These are phyloP conservation scores for Yamadazyma sp. DNA, from an alignment of 805 yeast genomes.

Conservation along the genomic window DNA sequence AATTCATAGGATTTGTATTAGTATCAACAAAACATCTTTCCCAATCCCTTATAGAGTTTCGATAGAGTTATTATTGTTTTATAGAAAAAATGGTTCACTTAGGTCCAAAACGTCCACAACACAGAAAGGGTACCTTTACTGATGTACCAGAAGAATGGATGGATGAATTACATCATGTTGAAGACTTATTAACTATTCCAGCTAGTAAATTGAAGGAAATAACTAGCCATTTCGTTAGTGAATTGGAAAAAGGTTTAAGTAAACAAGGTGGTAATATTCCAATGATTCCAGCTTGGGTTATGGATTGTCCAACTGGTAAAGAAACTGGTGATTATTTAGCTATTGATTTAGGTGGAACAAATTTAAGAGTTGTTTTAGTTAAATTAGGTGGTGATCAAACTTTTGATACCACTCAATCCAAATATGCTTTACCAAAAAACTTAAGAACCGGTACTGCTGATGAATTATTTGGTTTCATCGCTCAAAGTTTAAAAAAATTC, in stretches of 20 bases:
- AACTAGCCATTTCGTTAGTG: slow-evolving; percentile 72
- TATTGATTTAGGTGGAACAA: slow-evolving; percentile 96
- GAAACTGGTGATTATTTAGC: slow-evolving; percentile 91
- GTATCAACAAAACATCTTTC: no score
- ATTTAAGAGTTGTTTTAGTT: slow-evolving; percentile 88
- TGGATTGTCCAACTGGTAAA: slow-evolving; percentile 88
- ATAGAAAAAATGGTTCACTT: slow-evolving; percentile 63
- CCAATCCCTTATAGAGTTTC: no score
- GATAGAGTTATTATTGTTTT: no score
- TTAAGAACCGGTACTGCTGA: slow-evolving; percentile 79
- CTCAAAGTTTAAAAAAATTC: slow-evolving; percentile 72
- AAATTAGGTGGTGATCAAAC: slow-evolving; percentile 77
- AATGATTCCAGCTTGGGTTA: slow-evolving; percentile 96
- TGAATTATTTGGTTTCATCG: slow-evolving; percentile 82
- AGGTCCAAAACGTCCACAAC: slow-evolving; percentile 81
- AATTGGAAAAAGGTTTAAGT: slow-evolving; percentile 78
- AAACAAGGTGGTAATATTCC: slow-evolving; percentile 84
- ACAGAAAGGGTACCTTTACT: slow-evolving; percentile 60
- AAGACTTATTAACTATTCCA: slow-evolving; percentile 59
- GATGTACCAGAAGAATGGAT: slow-evolving; percentile 66
- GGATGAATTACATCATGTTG: slow-evolving; percentile 56
- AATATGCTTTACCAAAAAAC: slow-evolving; percentile 71
- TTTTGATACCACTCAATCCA: slow-evolving; percentile 84
- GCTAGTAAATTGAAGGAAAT: slow-evolving; percentile 59
- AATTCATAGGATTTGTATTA: no score